phyloP scores from a whole-genome alignment of 495 filamentous ascomycete species.

The Aspergillus baeticus region DNA sequence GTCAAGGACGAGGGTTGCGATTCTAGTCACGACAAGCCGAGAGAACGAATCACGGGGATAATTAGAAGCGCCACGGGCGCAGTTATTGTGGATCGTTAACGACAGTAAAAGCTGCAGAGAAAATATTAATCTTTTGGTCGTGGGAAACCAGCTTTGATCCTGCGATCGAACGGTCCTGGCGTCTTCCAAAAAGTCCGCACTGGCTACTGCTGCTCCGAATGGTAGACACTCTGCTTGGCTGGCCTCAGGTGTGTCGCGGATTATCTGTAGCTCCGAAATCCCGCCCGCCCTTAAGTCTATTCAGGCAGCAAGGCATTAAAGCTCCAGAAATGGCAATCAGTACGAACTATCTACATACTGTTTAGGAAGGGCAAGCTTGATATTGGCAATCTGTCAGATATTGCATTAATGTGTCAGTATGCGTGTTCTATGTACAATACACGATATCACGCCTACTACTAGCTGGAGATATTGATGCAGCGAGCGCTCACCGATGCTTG shows the following conservation, averaged over 20 bases:
- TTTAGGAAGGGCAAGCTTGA: too few relatives aligned
- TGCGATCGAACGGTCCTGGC: constrained; percentile 26
- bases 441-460: too few relatives aligned
- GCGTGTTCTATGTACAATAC: not conserved
- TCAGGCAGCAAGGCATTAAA: not conserved
- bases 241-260: constrained; percentile 26
- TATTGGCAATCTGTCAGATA: too few relatives aligned
- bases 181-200: constrained; percentile 35
- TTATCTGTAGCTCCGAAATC: constrained; percentile 12
- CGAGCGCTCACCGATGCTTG: not conserved
- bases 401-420: not conserved
- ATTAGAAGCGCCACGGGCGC: constrained; percentile 12
- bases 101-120: constrained; percentile 3
- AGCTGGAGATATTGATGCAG: too few relatives aligned
- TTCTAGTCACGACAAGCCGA: constrained; percentile 10
- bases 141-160: constrained; percentile 21
- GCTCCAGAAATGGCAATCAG: not conserved
- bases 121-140: constrained; percentile 20
- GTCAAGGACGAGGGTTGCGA: constrained; percentile 19
- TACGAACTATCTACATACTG: not conserved
- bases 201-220: constrained; percentile 9
- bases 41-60: not conserved
- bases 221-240: not conserved
- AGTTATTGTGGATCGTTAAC: constrained; percentile 2
- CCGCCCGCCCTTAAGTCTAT: not conserved